Evolutionary conservation across 768 basidiomycete species (phyloP).

Genomic region (Filobasidium wieringae): DNA sequence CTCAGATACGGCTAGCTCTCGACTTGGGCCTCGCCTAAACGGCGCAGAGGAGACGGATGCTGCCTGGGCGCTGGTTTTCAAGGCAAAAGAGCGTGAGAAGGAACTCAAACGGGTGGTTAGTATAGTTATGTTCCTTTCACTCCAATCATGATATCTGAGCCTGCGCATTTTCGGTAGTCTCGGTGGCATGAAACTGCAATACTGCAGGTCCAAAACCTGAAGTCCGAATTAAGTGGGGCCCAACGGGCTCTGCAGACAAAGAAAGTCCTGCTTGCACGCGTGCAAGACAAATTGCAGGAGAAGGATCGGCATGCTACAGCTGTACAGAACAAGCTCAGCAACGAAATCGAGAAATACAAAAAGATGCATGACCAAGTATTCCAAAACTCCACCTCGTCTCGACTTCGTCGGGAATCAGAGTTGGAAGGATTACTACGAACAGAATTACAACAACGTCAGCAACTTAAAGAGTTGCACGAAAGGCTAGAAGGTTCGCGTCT

Average conservation of each 20-base stretch:
- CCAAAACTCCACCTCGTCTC: too few relatives aligned
- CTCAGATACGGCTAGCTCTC: not conserved
- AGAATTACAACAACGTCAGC: too few relatives aligned
- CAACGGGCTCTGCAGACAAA: not conserved
- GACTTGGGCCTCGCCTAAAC: not conserved
- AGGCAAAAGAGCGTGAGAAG: not conserved
- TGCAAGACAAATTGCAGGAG: too few relatives aligned
- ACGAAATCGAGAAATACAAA: too few relatives aligned
- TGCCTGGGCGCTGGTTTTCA: not conserved
- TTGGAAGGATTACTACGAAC: too few relatives aligned
- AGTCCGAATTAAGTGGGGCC: not conserved
- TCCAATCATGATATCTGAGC: not conserved
- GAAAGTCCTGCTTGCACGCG: not conserved
- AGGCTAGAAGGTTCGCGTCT: too few relatives aligned
- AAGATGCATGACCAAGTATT: too few relatives aligned
- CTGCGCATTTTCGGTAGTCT: not conserved
- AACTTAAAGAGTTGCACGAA: too few relatives aligned
- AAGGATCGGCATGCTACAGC: too few relatives aligned
- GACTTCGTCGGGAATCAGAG: too few relatives aligned
- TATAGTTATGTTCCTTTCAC: not conserved
- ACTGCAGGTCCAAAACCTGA: not conserved
- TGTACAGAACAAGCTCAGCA: too few relatives aligned
- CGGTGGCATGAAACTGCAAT: not conserved
- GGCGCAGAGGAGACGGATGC: not conserved
- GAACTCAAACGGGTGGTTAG: not conserved